Evolutionary conservation across 1,284 basidiomycete genomes (phyloP), one percentile per base, ranked within the genome.

Genomic region (Gymnopus androsaceus): DNA sequence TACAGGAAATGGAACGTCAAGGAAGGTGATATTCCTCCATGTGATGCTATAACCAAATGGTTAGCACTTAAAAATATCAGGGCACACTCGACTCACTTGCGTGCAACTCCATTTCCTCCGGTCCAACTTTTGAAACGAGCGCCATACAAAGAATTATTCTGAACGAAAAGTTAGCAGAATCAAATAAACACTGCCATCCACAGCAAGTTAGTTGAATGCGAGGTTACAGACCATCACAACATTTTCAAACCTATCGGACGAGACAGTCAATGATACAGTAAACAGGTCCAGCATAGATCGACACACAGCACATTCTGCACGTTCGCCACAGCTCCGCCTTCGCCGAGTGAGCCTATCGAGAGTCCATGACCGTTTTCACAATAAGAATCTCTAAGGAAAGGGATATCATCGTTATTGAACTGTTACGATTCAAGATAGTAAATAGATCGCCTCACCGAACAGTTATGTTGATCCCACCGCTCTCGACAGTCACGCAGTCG

Each of bases 51-150:
- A 34, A 45, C 34, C 21, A 53, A 23, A 45, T 44, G 19, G 28
- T 45, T 2, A 14, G 2, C 17, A 5, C 1, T 38, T 1, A n/a
- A 6, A 15, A 15, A n/a, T n/a, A n/a, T n/a, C n/a, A n/a, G n/a
- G n/a, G 40, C 19, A 46, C 1, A 41, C 11, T n/a, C 27, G 21
- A 65, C 77, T 6, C 61, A 84, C 82, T 85, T 85, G 51, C 74
- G 67, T 1, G 81, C 82, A 2, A 80, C 58, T 0, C 84, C 84
- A 58, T 82, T 82, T 25, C 83, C 83, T 0, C 83, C 84, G 2
- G 80, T 80, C 82, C 83, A 86, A 63, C 83, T 85, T 71, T 85
- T 86, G 74, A 85, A 86, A n/a, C 84, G 75, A 6, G 83, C 84
- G 12, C 71, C 83, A 56, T 85, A 85, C 0, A 85, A 67, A 0